These are phyloP conservation scores for Verticillium tricorpus DNA, from an alignment of 2,329 filamentous ascomycete genomes.

Conservation along the genomic window DNA sequence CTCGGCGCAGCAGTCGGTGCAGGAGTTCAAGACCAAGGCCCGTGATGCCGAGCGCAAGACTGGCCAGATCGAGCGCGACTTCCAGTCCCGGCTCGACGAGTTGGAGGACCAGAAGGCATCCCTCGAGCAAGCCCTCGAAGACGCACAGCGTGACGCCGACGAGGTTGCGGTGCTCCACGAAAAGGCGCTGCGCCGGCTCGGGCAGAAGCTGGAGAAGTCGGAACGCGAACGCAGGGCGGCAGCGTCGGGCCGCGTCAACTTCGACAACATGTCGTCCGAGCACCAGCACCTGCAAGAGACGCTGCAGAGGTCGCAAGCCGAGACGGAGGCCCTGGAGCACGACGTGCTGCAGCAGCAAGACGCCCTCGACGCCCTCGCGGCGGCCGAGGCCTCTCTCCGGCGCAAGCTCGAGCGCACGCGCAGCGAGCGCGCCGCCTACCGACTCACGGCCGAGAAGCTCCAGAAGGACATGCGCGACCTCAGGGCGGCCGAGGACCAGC, in stretches of 20 bases:
- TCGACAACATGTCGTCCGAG: slow-evolving; percentile 26
- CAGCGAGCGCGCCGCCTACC: slow-evolving; percentile 57
- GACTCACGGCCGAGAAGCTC: slow-evolving; percentile 49
- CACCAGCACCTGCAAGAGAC: slow-evolving; percentile 56
- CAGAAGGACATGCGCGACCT: slow-evolving; percentile 45
- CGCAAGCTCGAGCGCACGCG: slow-evolving; percentile 66
- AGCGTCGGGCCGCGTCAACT: slow-evolving; percentile 15
- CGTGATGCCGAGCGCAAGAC: slow-evolving; percentile 47
- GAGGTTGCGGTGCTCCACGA: slow-evolving; percentile 39
- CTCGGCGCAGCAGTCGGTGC: slow-evolving; percentile 53
- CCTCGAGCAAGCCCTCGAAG: slow-evolving; percentile 54
- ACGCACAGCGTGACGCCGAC: slow-evolving; percentile 47
- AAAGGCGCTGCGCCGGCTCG: slow-evolving; percentile 36
- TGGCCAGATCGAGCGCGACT: slow-evolving; percentile 35
- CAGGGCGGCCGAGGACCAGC: slow-evolving; percentile 32
- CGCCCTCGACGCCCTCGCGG: slow-evolving; percentile 52
- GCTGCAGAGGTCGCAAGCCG: slow-evolving; percentile 58
- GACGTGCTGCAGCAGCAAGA: slow-evolving; percentile 66
- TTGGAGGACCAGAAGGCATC: slow-evolving; percentile 55
- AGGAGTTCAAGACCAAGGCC: slow-evolving; percentile 46
- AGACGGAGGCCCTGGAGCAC: slow-evolving; percentile 66
- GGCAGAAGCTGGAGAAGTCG: slow-evolving; percentile 46
- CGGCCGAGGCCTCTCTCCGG: slow-evolving; percentile 56
- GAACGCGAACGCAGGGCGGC: slow-evolving; percentile 39
- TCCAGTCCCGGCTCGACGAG: slow-evolving; percentile 51